These are phyloP conservation scores for Brassica rapa DNA, from an alignment of 345 rosid species.

Conservation along the genomic window DNA sequence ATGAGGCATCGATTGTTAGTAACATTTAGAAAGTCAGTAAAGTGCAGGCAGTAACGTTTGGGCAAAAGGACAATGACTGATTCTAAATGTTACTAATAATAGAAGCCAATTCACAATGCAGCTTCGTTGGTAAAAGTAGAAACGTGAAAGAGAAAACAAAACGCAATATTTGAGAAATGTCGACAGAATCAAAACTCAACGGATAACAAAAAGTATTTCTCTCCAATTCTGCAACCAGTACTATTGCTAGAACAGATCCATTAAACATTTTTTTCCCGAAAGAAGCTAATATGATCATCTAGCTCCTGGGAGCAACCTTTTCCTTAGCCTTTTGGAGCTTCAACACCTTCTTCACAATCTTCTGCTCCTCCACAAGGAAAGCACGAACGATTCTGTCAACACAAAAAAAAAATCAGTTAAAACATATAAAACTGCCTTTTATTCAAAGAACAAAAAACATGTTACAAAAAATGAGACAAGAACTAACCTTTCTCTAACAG, in stretches of 20 bases:
- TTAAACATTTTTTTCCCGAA: neutral
- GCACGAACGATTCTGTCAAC: constrained; percentile 65
- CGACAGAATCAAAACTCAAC: constrained; percentile 32
- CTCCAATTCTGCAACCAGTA: constrained; percentile 27
- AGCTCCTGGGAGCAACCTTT: constrained; percentile 57
- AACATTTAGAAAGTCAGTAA: too few relatives aligned
- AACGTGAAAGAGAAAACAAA: constrained; percentile 31
- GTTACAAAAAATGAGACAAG: neutral
- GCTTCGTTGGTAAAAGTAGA: neutral
- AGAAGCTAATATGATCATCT: neutral
- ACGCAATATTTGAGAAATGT: constrained; percentile 36
- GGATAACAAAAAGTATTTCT: constrained; percentile 23
- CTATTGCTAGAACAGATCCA: constrained; percentile 37
- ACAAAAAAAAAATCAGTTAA: neutral
- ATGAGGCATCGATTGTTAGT: neutral
- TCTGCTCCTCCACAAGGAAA: constrained; percentile 80
- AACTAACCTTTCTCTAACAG: constrained; percentile 83
- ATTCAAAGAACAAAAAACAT: neutral
- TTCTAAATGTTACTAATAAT: neutral
- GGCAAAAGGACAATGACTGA: too few relatives aligned
- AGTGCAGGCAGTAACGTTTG: too few relatives aligned
- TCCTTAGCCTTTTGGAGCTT: constrained; percentile 75
- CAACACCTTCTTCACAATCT: constrained; percentile 80
- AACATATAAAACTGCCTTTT: neutral
- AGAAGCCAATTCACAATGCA: neutral